phyloP scores from a whole-genome alignment of 192 early-diverging fungal species.

The Irineochytrium annulatum region DNA sequence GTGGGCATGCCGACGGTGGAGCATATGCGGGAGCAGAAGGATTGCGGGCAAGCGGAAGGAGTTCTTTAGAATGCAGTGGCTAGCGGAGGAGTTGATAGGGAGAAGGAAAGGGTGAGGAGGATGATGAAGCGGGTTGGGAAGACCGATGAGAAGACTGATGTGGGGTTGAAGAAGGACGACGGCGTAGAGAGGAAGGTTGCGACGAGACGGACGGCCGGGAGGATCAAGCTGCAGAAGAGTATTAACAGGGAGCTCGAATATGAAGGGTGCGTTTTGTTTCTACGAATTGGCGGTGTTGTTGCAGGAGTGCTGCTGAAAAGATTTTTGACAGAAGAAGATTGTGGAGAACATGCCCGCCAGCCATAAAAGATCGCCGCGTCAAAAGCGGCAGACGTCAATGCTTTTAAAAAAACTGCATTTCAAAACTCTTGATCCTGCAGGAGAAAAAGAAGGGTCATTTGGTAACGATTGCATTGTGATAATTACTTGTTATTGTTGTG shows the following conservation, averaged over 20 bases:
- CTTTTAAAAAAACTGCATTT: background rate
- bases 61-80: background rate
- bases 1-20: constrained; percentile 14
- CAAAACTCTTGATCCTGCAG: constrained; percentile 7
- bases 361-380: constrained; percentile 29
- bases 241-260: constrained; percentile 21
- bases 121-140: background rate
- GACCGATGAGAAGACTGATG: background rate
- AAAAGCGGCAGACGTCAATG: constrained; percentile 25
- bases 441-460: constrained; percentile 35
- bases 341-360: constrained; percentile 43
- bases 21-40: background rate
- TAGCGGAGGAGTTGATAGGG: background rate
- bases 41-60: background rate
- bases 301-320: background rate
- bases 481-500: no score
- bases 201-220: background rate
- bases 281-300: background rate
- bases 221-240: constrained; percentile 30
- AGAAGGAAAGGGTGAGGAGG: background rate
- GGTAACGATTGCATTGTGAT: no score
- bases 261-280: constrained; percentile 16
- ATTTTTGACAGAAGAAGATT: constrained; percentile 35
- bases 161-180: background rate
- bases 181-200: constrained; percentile 2